Conservation (phyloP, 2,329 filamentous ascomycete species). For the Fusarium stilboides region DNA sequence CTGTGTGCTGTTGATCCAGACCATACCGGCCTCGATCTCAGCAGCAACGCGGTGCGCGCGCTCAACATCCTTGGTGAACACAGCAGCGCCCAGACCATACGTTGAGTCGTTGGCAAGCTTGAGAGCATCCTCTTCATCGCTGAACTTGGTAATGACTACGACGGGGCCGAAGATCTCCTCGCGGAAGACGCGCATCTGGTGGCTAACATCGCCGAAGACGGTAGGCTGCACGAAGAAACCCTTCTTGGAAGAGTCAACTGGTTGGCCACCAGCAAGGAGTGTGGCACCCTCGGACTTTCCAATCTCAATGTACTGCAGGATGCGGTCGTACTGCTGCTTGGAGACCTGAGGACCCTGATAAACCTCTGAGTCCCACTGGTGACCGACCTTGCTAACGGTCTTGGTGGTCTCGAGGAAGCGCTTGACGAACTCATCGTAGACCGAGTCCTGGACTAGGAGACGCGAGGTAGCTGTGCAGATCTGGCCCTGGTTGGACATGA, state of each 20-base stretch:
- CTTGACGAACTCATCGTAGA: slow-evolving; percentile 87
- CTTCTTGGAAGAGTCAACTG: slow-evolving; percentile 71
- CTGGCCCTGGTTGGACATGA: slow-evolving; percentile 75
- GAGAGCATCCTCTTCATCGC: slow-evolving; percentile 82
- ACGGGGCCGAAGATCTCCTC: slow-evolving; percentile 94
- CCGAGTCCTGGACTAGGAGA: slow-evolving; percentile 84
- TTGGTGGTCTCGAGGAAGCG: slow-evolving; percentile 82
- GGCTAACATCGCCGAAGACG: slow-evolving; percentile 79
- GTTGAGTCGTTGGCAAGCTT: slow-evolving; percentile 78
- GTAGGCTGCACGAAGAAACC: slow-evolving; percentile 92
- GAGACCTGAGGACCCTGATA: slow-evolving; percentile 64
- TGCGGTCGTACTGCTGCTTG: slow-evolving; percentile 75
- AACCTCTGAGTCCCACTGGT: slow-evolving; percentile 56
- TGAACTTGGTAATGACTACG: slow-evolving; percentile 85
- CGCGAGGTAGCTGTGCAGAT: slow-evolving; percentile 82
- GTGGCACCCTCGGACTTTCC: slow-evolving; percentile 51
- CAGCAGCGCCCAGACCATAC: slow-evolving; percentile 85
- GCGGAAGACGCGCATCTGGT: slow-evolving; percentile 86
- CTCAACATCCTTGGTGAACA: slow-evolving; percentile 85
- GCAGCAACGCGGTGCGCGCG: slow-evolving; percentile 84
- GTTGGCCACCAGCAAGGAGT: slow-evolving; percentile 55
- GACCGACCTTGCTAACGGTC: slow-evolving; percentile 57
- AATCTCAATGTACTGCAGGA: slow-evolving; percentile 73
- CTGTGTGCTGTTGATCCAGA: slow-evolving; percentile 63
- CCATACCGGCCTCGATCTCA: slow-evolving; percentile 77